These are phyloP conservation scores for Phytophthora parvispora DNA, from an alignment of 352 stramenopile species.

Conservation along the genomic window DNA sequence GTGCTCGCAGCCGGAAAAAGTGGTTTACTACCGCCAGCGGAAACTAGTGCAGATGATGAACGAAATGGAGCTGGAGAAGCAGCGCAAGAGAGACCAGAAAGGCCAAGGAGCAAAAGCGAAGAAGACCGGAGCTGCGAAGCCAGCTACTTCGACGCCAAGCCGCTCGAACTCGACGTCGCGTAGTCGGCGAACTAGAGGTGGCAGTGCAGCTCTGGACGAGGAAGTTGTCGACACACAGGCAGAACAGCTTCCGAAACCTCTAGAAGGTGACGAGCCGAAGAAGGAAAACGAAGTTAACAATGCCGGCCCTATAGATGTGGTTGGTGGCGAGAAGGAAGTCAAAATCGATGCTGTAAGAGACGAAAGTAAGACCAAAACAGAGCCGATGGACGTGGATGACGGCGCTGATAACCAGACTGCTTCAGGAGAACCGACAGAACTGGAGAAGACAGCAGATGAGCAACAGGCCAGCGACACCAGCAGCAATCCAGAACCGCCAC, in stretches of 20 bases:
- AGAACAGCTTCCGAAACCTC: not conserved
- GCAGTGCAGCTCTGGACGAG: slow-evolving; percentile 8
- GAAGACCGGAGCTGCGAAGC: slow-evolving; percentile 14
- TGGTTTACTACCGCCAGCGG: slow-evolving; percentile 38
- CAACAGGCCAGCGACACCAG: not conserved
- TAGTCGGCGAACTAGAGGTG: slow-evolving; percentile 19
- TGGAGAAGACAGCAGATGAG: not conserved
- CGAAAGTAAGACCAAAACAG: not conserved
- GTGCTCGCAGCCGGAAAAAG: slow-evolving; percentile 46
- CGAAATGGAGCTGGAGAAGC: slow-evolving; percentile 38
- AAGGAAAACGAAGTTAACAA: not conserved
- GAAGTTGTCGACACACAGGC: not conserved
- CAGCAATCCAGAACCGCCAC: not conserved
- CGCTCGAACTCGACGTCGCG: slow-evolving; percentile 15
- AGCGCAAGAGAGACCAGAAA: slow-evolving; percentile 39
- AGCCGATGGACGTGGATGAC: slow-evolving; percentile 14
- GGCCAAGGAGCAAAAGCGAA: slow-evolving; percentile 5
- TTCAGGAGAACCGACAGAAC: not conserved
- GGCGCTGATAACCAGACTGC: not conserved
- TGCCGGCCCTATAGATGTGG: not conserved
- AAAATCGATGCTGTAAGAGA: not conserved
- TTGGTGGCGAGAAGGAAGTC: not conserved
- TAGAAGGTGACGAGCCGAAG: not conserved
- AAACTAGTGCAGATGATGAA: slow-evolving; percentile 61
- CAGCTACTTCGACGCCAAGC: not conserved